Percentiles rank a stretch among this genome's conserved stretches.
Conservation (phyloP, 202 grass and related monocot genomes). For the Thinopyrum obtusiflorum region DNA sequence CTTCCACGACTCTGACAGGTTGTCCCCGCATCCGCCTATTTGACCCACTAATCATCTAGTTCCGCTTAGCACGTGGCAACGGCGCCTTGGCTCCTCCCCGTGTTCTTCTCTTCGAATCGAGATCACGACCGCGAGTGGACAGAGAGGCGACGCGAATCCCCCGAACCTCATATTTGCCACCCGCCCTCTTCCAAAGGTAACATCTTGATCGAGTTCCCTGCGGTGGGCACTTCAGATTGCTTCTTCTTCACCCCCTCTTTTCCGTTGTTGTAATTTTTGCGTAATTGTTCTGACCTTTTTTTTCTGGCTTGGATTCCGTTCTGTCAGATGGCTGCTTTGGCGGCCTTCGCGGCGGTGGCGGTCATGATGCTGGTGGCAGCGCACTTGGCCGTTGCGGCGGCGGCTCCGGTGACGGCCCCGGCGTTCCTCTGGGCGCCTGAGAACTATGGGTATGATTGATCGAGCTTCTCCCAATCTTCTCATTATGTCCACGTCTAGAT, state of each 20-base stretch:
- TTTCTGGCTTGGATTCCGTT: neutral
- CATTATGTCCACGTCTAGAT: neutral
- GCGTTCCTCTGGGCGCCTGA: constrained; percentile 16
- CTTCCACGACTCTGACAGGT: neutral
- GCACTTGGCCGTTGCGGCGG: neutral
- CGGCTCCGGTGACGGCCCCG: neutral
- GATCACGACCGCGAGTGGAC: neutral
- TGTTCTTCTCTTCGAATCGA: neutral
- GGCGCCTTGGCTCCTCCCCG: neutral
- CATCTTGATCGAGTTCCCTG: neutral
- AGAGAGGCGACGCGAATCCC: neutral
- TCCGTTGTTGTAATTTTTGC: neutral
- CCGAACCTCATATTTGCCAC: neutral
- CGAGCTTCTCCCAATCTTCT: neutral
- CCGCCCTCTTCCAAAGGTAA: neutral
- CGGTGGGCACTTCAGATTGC: neutral
- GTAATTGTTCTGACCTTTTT: neutral
- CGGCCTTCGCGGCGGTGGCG: neutral
- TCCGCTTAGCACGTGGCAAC: neutral
- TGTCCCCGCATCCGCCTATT: neutral
- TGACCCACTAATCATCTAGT: too few relatives aligned
- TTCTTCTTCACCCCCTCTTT: neutral
- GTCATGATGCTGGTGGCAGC: neutral
- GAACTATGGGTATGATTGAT: constrained; percentile 11
- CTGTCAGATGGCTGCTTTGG: neutral